Evolutionary conservation across 257 asterid genomes (phyloP), one percentile per base, ranked within the genome.

Genomic region (Parsonsia alboflavescens): DNA sequence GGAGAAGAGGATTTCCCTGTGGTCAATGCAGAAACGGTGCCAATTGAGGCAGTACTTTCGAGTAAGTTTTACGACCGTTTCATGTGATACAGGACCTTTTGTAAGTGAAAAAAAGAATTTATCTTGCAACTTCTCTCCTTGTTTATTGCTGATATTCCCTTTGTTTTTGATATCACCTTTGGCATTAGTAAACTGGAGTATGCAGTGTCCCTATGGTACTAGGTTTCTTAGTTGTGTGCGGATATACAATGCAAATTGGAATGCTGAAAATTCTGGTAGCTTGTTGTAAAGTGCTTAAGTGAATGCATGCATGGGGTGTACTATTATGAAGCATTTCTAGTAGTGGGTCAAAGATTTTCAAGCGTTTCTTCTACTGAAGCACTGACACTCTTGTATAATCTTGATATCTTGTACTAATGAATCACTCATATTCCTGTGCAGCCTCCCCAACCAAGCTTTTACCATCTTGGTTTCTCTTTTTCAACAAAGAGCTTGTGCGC

Each of bases 381-480:
- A 52, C 49, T 36, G 26, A 0, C 41, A 62, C 68, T 49, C 5
- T n/a, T 17, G 54, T 50, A 63, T 76, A 71, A 21, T 62, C 63
- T 24, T 63, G 66, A 58, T 75, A 58, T 73, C 75, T 61, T 68
- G 66, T 83, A 73, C 74, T 76, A 49, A 78, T 58, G 75, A 69
- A 74, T 57, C 67, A 33, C 78, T 78, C 76, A 28, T 82, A 73
- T 80, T 71, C 65, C 52, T 77, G 24, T 85, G 87, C 89, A 94
- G 99, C 85, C 75, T 87, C 96, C 69, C 88, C 83, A 75, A 82
- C 81, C 75, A 93, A 88, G 78, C 74, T 88, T 75, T 85, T 87
- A 76, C 97, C 98, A 15, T 80, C 93, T 44, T 95, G 99, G 99
- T 90, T 95, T 83, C 93, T 82, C n/a, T 82, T 75, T 79, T 95